These are phyloP conservation scores for Cladosporium sp. DNA, from an alignment of 2,329 filamentous ascomycete species.

Conservation along the genomic window DNA sequence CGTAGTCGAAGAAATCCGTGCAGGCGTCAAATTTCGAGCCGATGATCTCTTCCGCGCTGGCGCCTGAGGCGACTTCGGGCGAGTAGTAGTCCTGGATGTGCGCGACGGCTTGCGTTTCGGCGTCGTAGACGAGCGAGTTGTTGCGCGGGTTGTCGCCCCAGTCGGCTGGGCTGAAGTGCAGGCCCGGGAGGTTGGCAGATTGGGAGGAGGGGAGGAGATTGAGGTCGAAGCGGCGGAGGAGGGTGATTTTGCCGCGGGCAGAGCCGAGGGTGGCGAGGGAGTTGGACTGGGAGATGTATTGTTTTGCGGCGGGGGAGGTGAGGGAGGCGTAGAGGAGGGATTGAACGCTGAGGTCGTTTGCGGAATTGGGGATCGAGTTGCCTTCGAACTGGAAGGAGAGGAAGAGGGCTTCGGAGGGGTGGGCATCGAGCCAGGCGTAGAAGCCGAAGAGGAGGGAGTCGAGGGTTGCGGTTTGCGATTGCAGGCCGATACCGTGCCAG, in stretches of 20 bases:
- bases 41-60: slow-evolving; percentile 35
- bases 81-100: slow-evolving; percentile 48
- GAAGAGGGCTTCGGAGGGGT: slow-evolving; percentile 42
- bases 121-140: slow-evolving; percentile 41
- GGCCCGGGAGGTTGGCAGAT: slow-evolving; percentile 36
- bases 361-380: slow-evolving; percentile 27
- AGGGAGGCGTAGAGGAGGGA: slow-evolving; percentile 33
- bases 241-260: slow-evolving; percentile 34
- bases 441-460: slow-evolving; percentile 43
- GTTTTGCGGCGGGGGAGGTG: slow-evolving; percentile 33
- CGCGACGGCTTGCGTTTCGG: slow-evolving; percentile 32
- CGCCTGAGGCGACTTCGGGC: slow-evolving; percentile 27
- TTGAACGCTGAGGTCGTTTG: slow-evolving; percentile 35
- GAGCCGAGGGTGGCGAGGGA: slow-evolving; percentile 33
- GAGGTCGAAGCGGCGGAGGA: slow-evolving; percentile 44
- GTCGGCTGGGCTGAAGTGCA: slow-evolving; percentile 40
- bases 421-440: slow-evolving; percentile 44
- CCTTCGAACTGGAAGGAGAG: slow-evolving; percentile 45
- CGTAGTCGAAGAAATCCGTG: slow-evolving; percentile 34
- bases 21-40: slow-evolving; percentile 42
- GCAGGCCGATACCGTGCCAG: slow-evolving; percentile 43
- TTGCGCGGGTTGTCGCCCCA: slow-evolving; percentile 41
- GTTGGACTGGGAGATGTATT: slow-evolving; percentile 36
- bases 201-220: slow-evolving; percentile 33
- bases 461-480: slow-evolving; percentile 40